Conservation (phyloP, 495 filamentous ascomycete genomes). For the Cairneyella variabilis region DNA sequence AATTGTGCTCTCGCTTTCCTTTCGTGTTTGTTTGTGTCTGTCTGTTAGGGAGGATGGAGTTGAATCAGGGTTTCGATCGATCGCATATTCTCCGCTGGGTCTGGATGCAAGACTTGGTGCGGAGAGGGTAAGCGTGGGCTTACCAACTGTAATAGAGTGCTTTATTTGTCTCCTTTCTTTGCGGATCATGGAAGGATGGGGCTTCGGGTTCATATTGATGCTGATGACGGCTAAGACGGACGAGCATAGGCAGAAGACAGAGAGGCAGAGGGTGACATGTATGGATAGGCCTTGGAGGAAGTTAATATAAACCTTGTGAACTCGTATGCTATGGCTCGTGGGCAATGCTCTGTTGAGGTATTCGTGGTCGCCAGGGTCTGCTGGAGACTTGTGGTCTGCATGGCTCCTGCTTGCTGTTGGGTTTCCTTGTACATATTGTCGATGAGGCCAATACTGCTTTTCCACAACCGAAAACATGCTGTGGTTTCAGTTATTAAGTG, state of each 20-base stretch:
- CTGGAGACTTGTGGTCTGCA: background rate
- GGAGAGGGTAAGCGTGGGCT: background rate
- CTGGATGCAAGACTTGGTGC: background rate
- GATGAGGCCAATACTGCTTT: too few species aligned
- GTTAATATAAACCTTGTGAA: conserved; percentile 22
- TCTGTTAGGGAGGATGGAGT: conserved; percentile 15
- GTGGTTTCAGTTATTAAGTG: too few species aligned
- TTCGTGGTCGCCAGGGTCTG: background rate
- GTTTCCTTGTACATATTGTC: too few species aligned
- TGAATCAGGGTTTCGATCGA: conserved; percentile 14
- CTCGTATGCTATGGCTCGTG: conserved; percentile 4
- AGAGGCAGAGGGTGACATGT: conserved; percentile 5
- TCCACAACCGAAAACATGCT: too few species aligned
- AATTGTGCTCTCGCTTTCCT: conserved; percentile 3
- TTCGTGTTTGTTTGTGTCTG: background rate
- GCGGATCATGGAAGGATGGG: background rate
- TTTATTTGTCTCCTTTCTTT: conserved; percentile 9
- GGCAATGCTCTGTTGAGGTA: too few species aligned
- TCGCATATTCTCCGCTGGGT: background rate
- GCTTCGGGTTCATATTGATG: background rate
- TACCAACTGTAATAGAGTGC: conserved; percentile 21
- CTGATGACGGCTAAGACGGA: background rate
- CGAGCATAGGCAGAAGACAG: conserved; percentile 9
- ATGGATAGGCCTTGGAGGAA: conserved; percentile 20
- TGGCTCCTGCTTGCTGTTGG: background rate